phyloP scores from a whole-genome alignment of 1,284 basidiomycete genomes.

The Lignosus rhinocerotis region DNA sequence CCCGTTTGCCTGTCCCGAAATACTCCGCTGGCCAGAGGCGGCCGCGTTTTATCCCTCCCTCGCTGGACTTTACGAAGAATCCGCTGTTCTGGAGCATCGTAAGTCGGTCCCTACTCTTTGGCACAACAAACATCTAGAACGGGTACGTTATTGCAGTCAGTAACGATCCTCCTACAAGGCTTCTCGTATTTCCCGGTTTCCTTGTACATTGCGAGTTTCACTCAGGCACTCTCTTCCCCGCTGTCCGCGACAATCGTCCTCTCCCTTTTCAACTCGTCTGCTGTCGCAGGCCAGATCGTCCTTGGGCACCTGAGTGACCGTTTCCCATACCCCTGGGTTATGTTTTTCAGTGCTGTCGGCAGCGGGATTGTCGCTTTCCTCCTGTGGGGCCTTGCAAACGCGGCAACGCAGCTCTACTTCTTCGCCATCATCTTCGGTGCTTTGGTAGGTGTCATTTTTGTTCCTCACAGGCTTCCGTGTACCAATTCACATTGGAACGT shows the following conservation, averaged over 20 bases:
- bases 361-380: constrained; percentile 30
- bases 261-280: constrained; percentile 31
- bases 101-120: constrained; percentile 1
- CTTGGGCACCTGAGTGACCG: constrained; percentile 30
- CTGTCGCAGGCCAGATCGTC: constrained; percentile 30
- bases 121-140: not conserved
- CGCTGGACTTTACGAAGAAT: constrained; percentile 28
- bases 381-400: constrained; percentile 31
- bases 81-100: constrained; percentile 31
- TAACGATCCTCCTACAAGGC: constrained; percentile 28
- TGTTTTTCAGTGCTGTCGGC: constrained; percentile 26
- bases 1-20: constrained; percentile 28
- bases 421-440: constrained; percentile 33
- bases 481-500: not conserved
- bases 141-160: constrained; percentile 8
- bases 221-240: constrained; percentile 25
- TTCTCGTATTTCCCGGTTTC: constrained; percentile 34
- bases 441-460: constrained; percentile 17
- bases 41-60: constrained; percentile 27
- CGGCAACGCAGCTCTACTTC: constrained; percentile 26
- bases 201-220: constrained; percentile 31
- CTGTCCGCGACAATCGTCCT: constrained; percentile 29
- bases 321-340: constrained; percentile 31
- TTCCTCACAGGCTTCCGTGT: no score
- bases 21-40: constrained; percentile 20